A percentile compares a stretch with the other conserved stretches of the same genome.
Conservation (phyloP, 2,329 filamentous ascomycete genomes). For the Verticillium albo-atrum region DNA sequence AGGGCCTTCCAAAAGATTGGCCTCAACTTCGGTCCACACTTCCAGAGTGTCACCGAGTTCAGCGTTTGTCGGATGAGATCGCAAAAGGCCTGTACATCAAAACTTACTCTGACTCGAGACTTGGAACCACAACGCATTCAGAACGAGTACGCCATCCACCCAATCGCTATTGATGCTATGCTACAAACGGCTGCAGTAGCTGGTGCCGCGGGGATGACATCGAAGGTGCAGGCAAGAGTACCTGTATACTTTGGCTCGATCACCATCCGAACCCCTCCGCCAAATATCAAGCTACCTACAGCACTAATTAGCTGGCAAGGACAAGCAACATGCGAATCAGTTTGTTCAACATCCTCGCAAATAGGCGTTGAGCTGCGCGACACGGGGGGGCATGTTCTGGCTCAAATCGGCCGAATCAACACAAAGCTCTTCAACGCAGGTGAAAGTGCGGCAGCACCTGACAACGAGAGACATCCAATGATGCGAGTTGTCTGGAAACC, state of each 20-base stretch:
- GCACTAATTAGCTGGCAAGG: no score
- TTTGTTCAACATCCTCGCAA: no score
- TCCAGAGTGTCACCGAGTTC: conserved; percentile 8
- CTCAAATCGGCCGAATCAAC: no score
- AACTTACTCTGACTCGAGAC: background rate
- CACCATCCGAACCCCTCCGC: no score
- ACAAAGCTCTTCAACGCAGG: background rate
- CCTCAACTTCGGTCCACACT: conserved; percentile 13
- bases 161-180: background rate
- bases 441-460: background rate
- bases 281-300: no score
- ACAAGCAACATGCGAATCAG: no score
- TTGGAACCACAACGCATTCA: background rate
- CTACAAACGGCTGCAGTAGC: background rate
- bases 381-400: no score
- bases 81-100: background rate
- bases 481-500: background rate
- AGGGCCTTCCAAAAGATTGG: conserved; percentile 9
- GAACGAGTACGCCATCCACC: background rate
- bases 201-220: no score
- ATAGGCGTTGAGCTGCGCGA: no score
- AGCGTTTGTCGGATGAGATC: background rate
- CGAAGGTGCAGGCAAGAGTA: no score
- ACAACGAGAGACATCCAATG: background rate
- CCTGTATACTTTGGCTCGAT: no score